A percentile compares a stretch with the other conserved stretches of the same genome.
Conservation (phyloP, 139 green algal genomes). For the Pseudopediastrum boryanum region DNA sequence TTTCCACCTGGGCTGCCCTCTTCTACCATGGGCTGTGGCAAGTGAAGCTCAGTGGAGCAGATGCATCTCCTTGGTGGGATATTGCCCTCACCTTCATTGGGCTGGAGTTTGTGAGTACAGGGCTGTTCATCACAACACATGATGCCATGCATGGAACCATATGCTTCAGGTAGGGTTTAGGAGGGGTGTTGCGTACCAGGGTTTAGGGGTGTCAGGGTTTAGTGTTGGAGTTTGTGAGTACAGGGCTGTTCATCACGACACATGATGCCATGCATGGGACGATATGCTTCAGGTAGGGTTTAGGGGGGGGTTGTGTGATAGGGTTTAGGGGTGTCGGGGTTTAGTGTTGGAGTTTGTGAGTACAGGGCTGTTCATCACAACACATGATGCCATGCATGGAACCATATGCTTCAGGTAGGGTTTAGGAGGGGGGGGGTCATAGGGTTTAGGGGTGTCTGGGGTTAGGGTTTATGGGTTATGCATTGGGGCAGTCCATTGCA, state of each 20-base stretch:
- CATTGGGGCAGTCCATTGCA: too few relatives aligned
- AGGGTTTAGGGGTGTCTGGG: too few relatives aligned
- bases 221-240: constrained; percentile 37
- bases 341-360: constrained; percentile 40
- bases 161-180: constrained; percentile 37
- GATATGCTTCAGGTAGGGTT: constrained; percentile 38
- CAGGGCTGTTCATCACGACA: constrained; percentile 58
- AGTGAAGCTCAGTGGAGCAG: constrained; percentile 16
- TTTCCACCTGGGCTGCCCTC: constrained; percentile 41
- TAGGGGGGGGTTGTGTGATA: background rate
- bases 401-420: constrained; percentile 41
- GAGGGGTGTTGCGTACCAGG: background rate
- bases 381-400: constrained; percentile 61
- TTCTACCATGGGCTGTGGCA: constrained; percentile 45
- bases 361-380: constrained; percentile 58
- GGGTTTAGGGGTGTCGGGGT: too few relatives aligned
- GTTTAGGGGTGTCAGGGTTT: too few relatives aligned
- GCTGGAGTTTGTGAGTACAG: constrained; percentile 54
- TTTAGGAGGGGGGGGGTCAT: background rate
- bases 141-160: constrained; percentile 61
- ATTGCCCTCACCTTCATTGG: constrained; percentile 41
- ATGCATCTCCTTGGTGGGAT: constrained; percentile 16
- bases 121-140: constrained; percentile 61
- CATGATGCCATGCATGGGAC: constrained; percentile 64
- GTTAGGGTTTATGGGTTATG: too few relatives aligned